Evolutionary conservation across 768 basidiomycete species (phyloP).

Genomic region (Rhizopogon vinicolor): DNA sequence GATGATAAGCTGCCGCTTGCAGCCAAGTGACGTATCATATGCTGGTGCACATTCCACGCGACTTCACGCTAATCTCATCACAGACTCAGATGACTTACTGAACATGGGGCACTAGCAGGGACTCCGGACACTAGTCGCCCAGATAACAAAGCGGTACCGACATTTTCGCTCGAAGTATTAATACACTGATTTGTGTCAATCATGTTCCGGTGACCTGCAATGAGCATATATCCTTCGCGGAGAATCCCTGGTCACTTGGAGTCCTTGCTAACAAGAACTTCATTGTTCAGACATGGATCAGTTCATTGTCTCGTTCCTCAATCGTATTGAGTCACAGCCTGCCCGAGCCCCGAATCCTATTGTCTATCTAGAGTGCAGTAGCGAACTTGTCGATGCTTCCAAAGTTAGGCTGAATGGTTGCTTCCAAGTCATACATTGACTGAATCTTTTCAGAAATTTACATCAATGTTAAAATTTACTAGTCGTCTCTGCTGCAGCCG

Average conservation of each 20-base stretch:
- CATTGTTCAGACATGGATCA: constrained; percentile 87
- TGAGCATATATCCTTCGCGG: constrained; percentile 94
- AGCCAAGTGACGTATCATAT: too few relatives aligned
- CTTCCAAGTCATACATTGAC: neutral
- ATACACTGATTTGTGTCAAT: constrained; percentile 90
- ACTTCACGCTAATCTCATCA: too few relatives aligned
- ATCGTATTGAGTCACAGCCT: constrained; percentile 43
- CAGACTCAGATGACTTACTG: too few relatives aligned
- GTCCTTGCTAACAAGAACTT: constrained; percentile 85
- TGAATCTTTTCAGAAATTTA: constrained; percentile 48
- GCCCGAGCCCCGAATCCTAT: constrained; percentile 89
- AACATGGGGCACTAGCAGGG: too few relatives aligned
- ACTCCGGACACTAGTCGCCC: constrained; percentile 51
- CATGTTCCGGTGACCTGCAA: constrained; percentile 93
- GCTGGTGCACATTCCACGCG: too few relatives aligned
- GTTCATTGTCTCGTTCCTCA: neutral
- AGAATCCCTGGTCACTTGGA: constrained; percentile 91
- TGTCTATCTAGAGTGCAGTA: constrained; percentile 84
- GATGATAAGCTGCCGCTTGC: too few relatives aligned
- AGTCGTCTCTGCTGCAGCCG: constrained; percentile 26
- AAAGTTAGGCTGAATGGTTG: constrained; percentile 61
- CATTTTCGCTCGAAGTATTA: constrained; percentile 43
- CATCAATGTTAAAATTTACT: constrained; percentile 67
- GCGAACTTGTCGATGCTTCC: constrained; percentile 96
- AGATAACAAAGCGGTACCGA: too few relatives aligned